Percentiles rank a stretch among this genome's conserved stretches.
Evolutionary conservation across 1,139 yeast species (phyloP).

Genomic region (Yamadazyma spencermartinsiae): DNA sequence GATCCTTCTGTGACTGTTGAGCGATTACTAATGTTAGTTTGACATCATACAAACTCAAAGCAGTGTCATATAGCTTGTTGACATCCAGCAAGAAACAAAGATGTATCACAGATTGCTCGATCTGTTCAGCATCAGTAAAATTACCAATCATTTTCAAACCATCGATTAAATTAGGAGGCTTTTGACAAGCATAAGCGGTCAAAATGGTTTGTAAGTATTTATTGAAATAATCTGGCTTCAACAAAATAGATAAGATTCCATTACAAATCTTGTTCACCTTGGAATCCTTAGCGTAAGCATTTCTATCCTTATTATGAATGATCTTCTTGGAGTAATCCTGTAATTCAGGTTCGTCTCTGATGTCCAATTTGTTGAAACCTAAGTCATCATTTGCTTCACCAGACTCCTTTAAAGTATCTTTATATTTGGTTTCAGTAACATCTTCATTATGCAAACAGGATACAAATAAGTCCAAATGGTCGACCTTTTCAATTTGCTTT

Average conservation of each 20-base stretch:
- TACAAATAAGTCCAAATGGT: constrained; percentile 81
- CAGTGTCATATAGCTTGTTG: constrained; percentile 72
- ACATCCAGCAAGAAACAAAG: constrained; percentile 91
- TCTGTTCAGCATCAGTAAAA: constrained; percentile 46
- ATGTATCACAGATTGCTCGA: constrained; percentile 71
- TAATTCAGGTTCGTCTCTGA: constrained; percentile 9
- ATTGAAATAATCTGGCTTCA: constrained; percentile 51
- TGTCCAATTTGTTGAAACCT: constrained; percentile 4
- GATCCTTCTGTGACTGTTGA: constrained; percentile 96
- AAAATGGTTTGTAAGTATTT: constrained; percentile 75
- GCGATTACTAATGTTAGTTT: constrained; percentile 81
- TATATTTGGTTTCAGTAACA: constrained; percentile 79
- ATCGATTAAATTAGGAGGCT: constrained; percentile 78
- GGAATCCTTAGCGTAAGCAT: constrained; percentile 37
- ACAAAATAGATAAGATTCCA: constrained; percentile 59
- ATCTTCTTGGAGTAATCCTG: constrained; percentile 19
- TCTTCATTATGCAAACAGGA: constrained; percentile 87
- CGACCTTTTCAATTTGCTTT: constrained; percentile 67
- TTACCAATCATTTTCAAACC: constrained; percentile 68
- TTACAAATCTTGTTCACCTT: constrained; percentile 82
- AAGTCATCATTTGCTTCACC: constrained; percentile 10
- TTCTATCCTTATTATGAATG: constrained; percentile 34
- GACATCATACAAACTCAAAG: constrained; percentile 82
- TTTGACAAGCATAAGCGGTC: constrained; percentile 90
- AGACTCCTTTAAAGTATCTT: constrained; percentile 56